Base-by-base conservation (phyloP, 225 moss, liverwort and hornwort species). In the Bryoerythrophyllum caledonicum region DNA sequence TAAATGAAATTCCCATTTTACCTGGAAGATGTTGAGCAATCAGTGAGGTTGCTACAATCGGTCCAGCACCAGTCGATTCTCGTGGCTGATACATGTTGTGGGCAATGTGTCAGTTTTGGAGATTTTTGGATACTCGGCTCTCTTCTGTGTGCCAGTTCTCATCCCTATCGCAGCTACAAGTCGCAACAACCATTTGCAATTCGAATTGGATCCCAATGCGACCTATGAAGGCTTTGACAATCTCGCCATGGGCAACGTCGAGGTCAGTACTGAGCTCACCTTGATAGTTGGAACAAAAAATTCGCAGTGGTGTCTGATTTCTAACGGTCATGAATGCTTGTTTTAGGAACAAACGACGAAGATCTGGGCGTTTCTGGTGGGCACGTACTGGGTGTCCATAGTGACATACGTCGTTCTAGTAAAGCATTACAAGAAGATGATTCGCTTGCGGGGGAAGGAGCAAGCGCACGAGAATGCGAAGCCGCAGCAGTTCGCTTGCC, bases 311-410 rank as follows among this genome's bases (percentile, higher is more conserved):
- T 15, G 5, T 0, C 38, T 38, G 24, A 26, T 23, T 46, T 46
- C 60, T 72, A n/a, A 72, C 4, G 28, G 5, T 11, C n/a, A n/a
- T 12, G 12, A 6, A 7, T 15, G 3, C 23, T 27, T 17, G 13
- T 43, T 21, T 48, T 65, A 88, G 89, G 66, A 66, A 27, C 74
- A 71, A 28, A 80, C 86, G 24, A 40, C 38, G 4, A 89, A 86
- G 60, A 67, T 89, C 13, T 89, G 89, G 89, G 89, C 86, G 14
- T 89, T 86, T 79, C 72, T 89, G 34, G n/a, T 86, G 61, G 89
- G 86, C 72, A 72, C 79, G 15, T 86, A 81, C 41, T 89, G 89
- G 89, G 86, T 89, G 54, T 86, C 86, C 44, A 1, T 75, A 0
- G 83, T 73, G 79, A 86, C 89, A 0, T 89, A 89, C 72, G 77